Base-by-base conservation (phyloP, 2,329 filamentous ascomycete genomes). In the Nigrospora oryzae region DNA sequence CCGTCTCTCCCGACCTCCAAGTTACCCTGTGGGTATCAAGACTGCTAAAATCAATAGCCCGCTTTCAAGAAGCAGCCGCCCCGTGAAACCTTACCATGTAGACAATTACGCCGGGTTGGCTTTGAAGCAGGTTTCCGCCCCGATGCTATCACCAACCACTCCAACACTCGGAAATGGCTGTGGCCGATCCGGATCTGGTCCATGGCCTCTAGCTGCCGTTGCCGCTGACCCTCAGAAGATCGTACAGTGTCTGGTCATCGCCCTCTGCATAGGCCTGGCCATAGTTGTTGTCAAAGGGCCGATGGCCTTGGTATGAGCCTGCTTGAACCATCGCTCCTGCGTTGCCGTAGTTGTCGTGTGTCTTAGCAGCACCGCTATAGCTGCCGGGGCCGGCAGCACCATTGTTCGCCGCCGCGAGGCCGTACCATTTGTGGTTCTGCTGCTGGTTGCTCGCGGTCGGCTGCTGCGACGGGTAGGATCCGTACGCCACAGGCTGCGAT, bases 401-500 rank as follows among this genome's bases (percentile, higher is more conserved):
- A 44, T 38, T 56, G 38, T 55, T 56, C 6, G 53, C 49, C 34
- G 54, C 40, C 8, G 51, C 41, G 42, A 65, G 61, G 7, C 57
- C 55, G 46, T 65, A 65, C 64, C 64, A 67, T 28, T 51, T 55
- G 42, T 60, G 58, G 16, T 62, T 57, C 11, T 54, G 49, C 38
- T 59, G 60, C 34, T 58, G 58, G 38, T 40, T 47, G 43, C 52
- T 53, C 49, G 34, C 34, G 2, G 44, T 49, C 19, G 42, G 49
- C 39, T 61, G 57, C 34, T 57, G 56, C 13, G 58, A 46, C 31
- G 55, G 36, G 42, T 61, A 64, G 1, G 59, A 55, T 10, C 36
- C 51, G 43, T 61, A 62, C 3, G 47, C 43, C 31, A 57, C 57
- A 33, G 60, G 51, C 36, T 59, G 57, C 4, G 51, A 40, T 41